Evolutionary conservation across 139 green algal genomes (phyloP).

Genomic region (Pleodorina starrii): DNA sequence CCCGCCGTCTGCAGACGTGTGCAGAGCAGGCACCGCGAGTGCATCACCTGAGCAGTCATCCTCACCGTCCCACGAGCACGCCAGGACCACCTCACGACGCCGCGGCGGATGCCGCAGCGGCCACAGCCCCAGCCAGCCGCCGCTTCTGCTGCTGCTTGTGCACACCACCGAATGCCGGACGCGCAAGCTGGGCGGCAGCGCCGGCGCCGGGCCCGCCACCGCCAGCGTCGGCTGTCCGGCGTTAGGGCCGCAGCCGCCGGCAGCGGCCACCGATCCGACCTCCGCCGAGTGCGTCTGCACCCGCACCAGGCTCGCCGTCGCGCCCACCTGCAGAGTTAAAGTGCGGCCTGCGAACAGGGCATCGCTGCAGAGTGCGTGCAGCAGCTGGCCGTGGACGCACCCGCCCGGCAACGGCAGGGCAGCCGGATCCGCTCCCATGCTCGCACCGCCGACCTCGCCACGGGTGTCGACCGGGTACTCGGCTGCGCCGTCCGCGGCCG

Average conservation of each 20-base stretch:
- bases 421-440: too few species aligned
- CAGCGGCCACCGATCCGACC: too few species aligned
- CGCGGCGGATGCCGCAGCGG: neutral
- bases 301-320: neutral
- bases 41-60: neutral
- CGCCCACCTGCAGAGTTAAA: neutral
- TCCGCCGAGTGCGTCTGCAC: neutral
- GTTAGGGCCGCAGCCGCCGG: neutral
- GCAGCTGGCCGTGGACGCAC: neutral
- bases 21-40: neutral
- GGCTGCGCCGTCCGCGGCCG: too few species aligned
- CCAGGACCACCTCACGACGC: neutral
- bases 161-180: conserved; percentile 18
- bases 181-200: neutral
- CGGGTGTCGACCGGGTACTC: too few species aligned
- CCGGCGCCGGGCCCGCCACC: neutral
- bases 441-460: too few species aligned
- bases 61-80: neutral
- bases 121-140: neutral
- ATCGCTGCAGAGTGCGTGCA: neutral
- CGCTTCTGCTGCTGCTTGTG: too few species aligned
- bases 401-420: too few species aligned
- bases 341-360: neutral
- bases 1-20: too few species aligned
- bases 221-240: neutral